phyloP scores from a whole-genome alignment of 345 rosid genomes.

The Gossypium rotundifolium region DNA sequence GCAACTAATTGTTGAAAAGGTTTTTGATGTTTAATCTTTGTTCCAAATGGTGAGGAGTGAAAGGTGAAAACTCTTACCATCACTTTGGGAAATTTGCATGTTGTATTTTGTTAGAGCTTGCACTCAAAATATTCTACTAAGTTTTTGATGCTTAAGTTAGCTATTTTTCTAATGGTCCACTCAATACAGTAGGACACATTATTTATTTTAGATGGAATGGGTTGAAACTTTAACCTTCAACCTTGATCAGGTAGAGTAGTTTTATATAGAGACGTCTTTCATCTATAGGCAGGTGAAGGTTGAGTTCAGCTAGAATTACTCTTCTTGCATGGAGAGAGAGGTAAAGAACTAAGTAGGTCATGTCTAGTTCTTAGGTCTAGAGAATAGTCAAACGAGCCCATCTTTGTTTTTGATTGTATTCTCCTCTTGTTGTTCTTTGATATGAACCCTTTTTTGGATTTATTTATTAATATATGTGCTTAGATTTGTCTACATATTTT shows the following conservation, averaged over 20 bases:
- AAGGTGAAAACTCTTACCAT: background rate
- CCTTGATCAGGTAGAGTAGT: background rate
- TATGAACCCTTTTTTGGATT: background rate
- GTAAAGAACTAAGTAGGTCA: background rate
- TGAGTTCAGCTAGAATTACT: background rate
- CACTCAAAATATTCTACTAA: background rate
- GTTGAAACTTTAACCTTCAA: no score
- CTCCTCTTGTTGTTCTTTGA: background rate
- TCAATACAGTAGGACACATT: background rate
- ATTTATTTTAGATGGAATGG: background rate
- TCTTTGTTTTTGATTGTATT: background rate
- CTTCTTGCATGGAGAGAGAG: background rate
- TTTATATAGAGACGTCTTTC: background rate
- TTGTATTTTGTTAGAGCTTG: background rate
- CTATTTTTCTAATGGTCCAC: background rate
- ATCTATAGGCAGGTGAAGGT: background rate
- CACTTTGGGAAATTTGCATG: background rate
- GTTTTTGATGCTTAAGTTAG: background rate
- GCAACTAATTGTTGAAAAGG: background rate
- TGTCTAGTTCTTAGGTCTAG: background rate
- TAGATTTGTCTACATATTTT: background rate
- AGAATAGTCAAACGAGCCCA: background rate
- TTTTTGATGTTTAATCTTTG: background rate
- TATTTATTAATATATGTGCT: background rate
- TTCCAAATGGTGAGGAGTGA: background rate